Evolutionary conservation across 164 flowering plant species (phyloP).

Genomic region (Litsea cubeba): DNA sequence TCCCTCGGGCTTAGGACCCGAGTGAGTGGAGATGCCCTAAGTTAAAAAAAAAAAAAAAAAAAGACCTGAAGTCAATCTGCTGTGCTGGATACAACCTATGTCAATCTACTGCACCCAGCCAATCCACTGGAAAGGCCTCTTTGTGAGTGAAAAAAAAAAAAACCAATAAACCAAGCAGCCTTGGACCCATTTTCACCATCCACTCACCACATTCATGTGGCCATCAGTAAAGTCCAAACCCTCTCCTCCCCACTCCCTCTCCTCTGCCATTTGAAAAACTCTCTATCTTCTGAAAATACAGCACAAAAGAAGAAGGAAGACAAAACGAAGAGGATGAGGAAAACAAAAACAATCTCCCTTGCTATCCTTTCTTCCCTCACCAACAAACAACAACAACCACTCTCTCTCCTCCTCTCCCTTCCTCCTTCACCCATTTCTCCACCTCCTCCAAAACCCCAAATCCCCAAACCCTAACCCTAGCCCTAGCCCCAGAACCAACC

Average conservation of each 20-base stretch:
- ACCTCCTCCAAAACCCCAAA: slow-evolving; percentile 3
- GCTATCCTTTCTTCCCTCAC: not conserved
- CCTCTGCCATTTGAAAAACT: not conserved
- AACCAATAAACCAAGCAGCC: too few relatives aligned
- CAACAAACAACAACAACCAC: not conserved
- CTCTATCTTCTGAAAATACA: not conserved
- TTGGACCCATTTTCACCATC: too few relatives aligned
- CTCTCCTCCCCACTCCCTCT: not conserved
- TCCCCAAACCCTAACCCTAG: slow-evolving; percentile 5
- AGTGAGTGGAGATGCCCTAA: too few relatives aligned
- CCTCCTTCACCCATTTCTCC: not conserved
- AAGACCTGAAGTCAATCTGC: too few relatives aligned
- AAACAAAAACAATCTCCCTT: not conserved
- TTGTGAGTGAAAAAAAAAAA: too few relatives aligned
- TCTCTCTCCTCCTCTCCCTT: not conserved
- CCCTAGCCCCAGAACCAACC: slow-evolving; percentile 43
- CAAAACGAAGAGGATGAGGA: not conserved
- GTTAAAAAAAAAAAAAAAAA: too few relatives aligned
- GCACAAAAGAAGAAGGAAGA: too few relatives aligned
- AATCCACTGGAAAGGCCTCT: too few relatives aligned
- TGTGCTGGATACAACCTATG: too few relatives aligned
- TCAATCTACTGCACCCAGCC: too few relatives aligned
- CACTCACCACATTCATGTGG: too few relatives aligned
- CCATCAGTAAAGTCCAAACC: not conserved
- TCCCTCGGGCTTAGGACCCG: too few relatives aligned